These are phyloP conservation scores for Heliocybe sulcata DNA, from an alignment of 1,284 basidiomycete genomes.

Conservation along the genomic window DNA sequence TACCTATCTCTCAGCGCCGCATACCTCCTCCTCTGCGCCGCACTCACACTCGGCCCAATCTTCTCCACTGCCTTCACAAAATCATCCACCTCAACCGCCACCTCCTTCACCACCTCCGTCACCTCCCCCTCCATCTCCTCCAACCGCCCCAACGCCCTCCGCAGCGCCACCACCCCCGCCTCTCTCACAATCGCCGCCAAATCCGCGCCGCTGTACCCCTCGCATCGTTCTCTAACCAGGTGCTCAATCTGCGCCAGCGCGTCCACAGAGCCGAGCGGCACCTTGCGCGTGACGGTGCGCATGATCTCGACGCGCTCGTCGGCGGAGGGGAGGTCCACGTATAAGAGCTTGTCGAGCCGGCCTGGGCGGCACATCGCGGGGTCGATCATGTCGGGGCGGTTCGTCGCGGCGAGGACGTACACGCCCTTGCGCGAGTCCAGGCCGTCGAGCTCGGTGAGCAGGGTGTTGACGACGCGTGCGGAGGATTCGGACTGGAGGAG, in stretches of 20 bases:
- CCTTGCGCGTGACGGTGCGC: slow-evolving; percentile 63
- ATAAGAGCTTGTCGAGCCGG: slow-evolving; percentile 92
- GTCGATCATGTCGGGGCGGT: slow-evolving; percentile 98
- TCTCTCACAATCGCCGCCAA: slow-evolving; percentile 84
- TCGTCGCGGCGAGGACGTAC: slow-evolving; percentile 96
- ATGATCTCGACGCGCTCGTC: slow-evolving; percentile 85
- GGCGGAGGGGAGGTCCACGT: slow-evolving; percentile 84
- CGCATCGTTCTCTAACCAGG: slow-evolving; percentile 57
- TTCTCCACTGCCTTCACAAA: slow-evolving; percentile 77
- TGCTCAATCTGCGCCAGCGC: slow-evolving; percentile 31
- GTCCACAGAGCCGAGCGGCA: slow-evolving; percentile 52
- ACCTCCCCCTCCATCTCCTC: slow-evolving; percentile 41
- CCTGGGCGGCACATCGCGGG: slow-evolving; percentile 98
- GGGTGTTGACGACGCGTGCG: slow-evolving; percentile 95
- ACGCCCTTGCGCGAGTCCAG: slow-evolving; percentile 87
- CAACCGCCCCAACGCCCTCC: slow-evolving; percentile 60
- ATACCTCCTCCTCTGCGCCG: slow-evolving; percentile 77
- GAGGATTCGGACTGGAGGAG: slow-evolving; percentile 82
- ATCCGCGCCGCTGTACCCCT: slow-evolving; percentile 89
- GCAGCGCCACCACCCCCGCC: slow-evolving; percentile 82
- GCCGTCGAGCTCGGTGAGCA: slow-evolving; percentile 94
- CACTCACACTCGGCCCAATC: slow-evolving; percentile 83
- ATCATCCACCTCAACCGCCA: slow-evolving; percentile 52
- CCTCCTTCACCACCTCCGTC: slow-evolving; percentile 20
- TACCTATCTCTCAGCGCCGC: slow-evolving; percentile 75